Evolutionary conservation across 2,329 filamentous ascomycete genomes (phyloP).

Genomic region (Cryphonectria parasitica): DNA sequence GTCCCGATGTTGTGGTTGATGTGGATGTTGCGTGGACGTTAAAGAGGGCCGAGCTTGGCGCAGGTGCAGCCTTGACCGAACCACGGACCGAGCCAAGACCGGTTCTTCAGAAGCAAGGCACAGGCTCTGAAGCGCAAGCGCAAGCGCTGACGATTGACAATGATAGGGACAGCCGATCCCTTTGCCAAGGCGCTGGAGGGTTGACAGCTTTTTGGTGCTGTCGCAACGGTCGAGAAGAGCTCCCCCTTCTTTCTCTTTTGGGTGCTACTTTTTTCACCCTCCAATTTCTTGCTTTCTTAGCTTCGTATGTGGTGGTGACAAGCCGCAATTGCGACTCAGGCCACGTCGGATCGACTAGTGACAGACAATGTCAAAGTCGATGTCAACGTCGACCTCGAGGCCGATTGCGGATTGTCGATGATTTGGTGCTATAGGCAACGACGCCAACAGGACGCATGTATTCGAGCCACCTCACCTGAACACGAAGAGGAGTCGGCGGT

Average conservation of each 20-base stretch:
- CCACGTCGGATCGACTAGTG: neutral
- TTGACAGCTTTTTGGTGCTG: neutral
- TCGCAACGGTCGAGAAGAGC: neutral
- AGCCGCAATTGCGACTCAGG: neutral
- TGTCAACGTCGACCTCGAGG: neutral
- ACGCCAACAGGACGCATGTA: neutral
- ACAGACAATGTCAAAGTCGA: neutral
- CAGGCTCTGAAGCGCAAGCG: neutral
- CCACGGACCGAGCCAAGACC: conserved; percentile 4
- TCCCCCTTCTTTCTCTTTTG: neutral
- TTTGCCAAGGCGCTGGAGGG: neutral
- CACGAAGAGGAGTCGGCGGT: neutral
- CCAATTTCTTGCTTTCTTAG: too few species aligned
- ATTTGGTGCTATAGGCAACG: neutral
- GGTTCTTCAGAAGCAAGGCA: neutral
- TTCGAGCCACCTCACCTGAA: neutral
- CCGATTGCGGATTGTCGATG: neutral
- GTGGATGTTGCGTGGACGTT: neutral
- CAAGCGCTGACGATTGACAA: neutral
- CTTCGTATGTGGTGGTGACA: neutral
- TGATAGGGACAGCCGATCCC: neutral
- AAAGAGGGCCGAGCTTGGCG: neutral
- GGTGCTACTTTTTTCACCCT: neutral
- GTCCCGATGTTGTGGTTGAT: neutral
- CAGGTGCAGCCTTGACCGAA: neutral